phyloP scores from a whole-genome alignment of 106 monocot species.

The Allium fistulosum region DNA sequence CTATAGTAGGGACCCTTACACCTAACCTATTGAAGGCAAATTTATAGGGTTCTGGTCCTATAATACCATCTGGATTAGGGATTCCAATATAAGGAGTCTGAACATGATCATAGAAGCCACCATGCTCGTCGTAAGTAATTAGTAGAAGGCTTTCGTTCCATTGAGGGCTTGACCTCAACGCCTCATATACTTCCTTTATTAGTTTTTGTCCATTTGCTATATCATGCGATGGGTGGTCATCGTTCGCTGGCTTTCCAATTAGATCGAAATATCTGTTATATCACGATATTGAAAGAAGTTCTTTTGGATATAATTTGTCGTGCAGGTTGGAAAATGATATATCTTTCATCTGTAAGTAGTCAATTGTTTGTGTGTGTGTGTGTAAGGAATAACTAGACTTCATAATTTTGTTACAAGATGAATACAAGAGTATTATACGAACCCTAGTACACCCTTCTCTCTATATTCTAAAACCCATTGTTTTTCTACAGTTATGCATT shows the following conservation, averaged over 20 bases:
- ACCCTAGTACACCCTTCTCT: too few relatives aligned
- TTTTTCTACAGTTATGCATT: too few relatives aligned
- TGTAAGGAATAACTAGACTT: too few relatives aligned
- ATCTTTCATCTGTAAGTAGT: too few relatives aligned
- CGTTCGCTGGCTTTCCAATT: slow-evolving; percentile 25
- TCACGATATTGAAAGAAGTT: too few relatives aligned
- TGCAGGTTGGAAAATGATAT: too few relatives aligned
- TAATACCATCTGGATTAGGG: slow-evolving; percentile 55
- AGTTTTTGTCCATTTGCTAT: slow-evolving; percentile 34
- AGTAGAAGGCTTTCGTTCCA: slow-evolving; percentile 54
- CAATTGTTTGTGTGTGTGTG: too few relatives aligned
- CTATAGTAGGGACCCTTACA: slow-evolving; percentile 51
- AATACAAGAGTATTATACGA: too few relatives aligned
- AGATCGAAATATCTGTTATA: slow-evolving; percentile 22
- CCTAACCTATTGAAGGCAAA: slow-evolving; percentile 57
- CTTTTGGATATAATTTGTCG: too few relatives aligned
- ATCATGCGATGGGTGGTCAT: slow-evolving; percentile 58
- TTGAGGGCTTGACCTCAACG: slow-evolving; percentile 47
- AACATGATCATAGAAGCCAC: slow-evolving; percentile 69
- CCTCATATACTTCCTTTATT: slow-evolving; percentile 63
- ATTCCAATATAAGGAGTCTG: slow-evolving; percentile 37
- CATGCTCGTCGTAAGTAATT: slow-evolving; percentile 67
- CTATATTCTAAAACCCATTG: too few relatives aligned
- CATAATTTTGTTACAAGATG: too few relatives aligned
- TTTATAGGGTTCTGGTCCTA: slow-evolving; percentile 26